Evolutionary conservation across 2,329 filamentous ascomycete species (phyloP).

Genomic region (Ophiobolus disseminans): DNA sequence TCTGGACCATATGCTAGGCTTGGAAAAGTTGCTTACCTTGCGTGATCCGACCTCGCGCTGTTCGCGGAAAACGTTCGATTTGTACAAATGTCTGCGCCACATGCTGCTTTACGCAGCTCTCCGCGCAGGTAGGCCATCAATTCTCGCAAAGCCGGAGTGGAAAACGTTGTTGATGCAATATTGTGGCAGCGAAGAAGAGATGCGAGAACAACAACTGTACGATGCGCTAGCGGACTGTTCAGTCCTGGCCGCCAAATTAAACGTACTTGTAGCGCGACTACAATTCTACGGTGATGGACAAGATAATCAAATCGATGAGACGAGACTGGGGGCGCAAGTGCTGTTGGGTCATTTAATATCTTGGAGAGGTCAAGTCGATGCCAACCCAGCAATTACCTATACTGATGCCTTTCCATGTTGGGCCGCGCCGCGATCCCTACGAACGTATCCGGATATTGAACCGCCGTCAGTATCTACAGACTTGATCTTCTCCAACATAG

Average conservation of each 20-base stretch:
- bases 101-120: constrained; percentile 34
- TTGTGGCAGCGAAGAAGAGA: constrained; percentile 19
- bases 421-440: too few relatives aligned
- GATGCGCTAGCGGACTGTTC: constrained; percentile 40
- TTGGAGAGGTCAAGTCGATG: neutral
- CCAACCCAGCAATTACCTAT: neutral
- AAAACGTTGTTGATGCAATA: constrained; percentile 23
- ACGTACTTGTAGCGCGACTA: constrained; percentile 9
- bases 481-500: constrained; percentile 11
- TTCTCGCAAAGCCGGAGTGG: constrained; percentile 36
- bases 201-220: constrained; percentile 34
- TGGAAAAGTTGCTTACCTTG: constrained; percentile 35
- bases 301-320: neutral
- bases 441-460: too few relatives aligned
- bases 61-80: constrained; percentile 18
- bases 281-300: neutral
- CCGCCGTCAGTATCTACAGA: too few relatives aligned
- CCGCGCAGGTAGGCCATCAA: constrained; percentile 25
- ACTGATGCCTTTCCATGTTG: too few relatives aligned
- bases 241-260: constrained; percentile 23
- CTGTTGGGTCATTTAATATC: neutral
- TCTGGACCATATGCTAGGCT: constrained; percentile 38
- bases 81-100: constrained; percentile 32
- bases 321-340: neutral
- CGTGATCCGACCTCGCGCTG: constrained; percentile 19